phyloP scores from a whole-genome alignment of 129 eudicot genomes.

The Escallonia herrerae region DNA sequence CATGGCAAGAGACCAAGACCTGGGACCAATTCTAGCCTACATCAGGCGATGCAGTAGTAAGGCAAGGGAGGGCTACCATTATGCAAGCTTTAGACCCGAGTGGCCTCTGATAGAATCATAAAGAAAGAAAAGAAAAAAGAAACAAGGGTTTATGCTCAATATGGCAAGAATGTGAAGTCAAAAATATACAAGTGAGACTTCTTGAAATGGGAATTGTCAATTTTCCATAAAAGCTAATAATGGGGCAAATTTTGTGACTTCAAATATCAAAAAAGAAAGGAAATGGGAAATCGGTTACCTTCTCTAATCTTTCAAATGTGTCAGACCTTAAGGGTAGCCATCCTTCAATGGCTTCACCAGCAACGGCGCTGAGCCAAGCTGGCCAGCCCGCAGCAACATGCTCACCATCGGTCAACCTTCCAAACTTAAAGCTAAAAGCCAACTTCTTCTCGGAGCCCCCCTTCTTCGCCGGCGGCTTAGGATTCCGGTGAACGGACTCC shows the following conservation, averaged over 20 bases:
- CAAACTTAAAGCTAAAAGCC: constrained; percentile 29
- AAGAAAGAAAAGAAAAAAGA: too few species aligned
- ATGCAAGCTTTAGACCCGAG: too few species aligned
- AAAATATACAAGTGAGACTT: too few species aligned
- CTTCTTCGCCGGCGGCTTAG: constrained; percentile 15
- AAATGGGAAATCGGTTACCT: constrained; percentile 32
- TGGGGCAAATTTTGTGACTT: neutral
- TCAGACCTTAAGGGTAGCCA: constrained; percentile 67
- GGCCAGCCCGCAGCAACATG: constrained; percentile 91
- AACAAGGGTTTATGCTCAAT: too few species aligned
- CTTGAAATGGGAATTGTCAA: too few species aligned
- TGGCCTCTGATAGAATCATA: too few species aligned
- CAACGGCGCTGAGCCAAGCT: constrained; percentile 71
- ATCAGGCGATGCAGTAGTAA: too few species aligned
- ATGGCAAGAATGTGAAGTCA: too few species aligned
- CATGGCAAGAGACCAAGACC: too few species aligned
- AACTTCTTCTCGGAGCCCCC: constrained; percentile 16
- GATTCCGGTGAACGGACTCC: constrained; percentile 12
- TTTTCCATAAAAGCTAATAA: neutral
- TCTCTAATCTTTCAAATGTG: constrained; percentile 57
- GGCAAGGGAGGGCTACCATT: too few species aligned
- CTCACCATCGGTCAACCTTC: constrained; percentile 44
- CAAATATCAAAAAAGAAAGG: neutral
- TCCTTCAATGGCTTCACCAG: constrained; percentile 80
- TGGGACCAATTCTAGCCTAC: too few species aligned